Evolutionary conservation across 2,329 filamentous ascomycete genomes (phyloP), one percentile per base, ranked within the genome.

Genomic region (Ceratocystis harringtonii): DNA sequence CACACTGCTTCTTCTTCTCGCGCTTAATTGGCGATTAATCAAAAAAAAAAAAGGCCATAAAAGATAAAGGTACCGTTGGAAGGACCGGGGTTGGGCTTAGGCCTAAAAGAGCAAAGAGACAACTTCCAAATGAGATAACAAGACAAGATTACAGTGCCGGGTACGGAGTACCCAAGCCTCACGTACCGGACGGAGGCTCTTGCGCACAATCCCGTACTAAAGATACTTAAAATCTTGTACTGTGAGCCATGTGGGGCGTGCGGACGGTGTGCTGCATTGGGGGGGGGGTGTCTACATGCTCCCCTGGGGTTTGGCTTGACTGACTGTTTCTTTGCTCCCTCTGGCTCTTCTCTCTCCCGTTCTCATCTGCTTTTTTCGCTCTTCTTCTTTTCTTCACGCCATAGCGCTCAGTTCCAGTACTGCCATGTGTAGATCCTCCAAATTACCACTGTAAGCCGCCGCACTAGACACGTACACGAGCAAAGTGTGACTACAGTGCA

Each of bases 121-220:
- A 57, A 32, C 52, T 28, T 10, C 19, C n/a, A 8, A 52, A n/a
- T 30, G 52, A 57, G 52, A 32, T 17, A 57, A 32, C 52, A 57
- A 30, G 52, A 57, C 52, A 57, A 57, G 52, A 57, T 57, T 57
- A 57, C 52, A 57, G 52, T 57, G 52, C 52, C 52, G 52, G 22
- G 52, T 57, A 57, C 52, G 52, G 52, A 57, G 52, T 57, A 57
- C 52, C 52, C 52, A 57, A 28, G 5, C 4, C 52, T n/a, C 52
- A 57, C 52, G 52, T 57, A 57, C 28, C 52, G 52, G 25, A 57
- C 19, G 52, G 28, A 57, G 52, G 52, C 52, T 57, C 52, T 57
- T 57, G 22, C 52, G 52, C 52, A 57, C 52, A 57, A 57, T 57
- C 52, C 52, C 52, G 52, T 57, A 57, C 52, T 57, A 57, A 57